A percentile compares a stretch with the other conserved stretches of the same genome.
Evolutionary conservation across 1,284 basidiomycete species (phyloP).

Genomic region (Pisolithus thermaeus): DNA sequence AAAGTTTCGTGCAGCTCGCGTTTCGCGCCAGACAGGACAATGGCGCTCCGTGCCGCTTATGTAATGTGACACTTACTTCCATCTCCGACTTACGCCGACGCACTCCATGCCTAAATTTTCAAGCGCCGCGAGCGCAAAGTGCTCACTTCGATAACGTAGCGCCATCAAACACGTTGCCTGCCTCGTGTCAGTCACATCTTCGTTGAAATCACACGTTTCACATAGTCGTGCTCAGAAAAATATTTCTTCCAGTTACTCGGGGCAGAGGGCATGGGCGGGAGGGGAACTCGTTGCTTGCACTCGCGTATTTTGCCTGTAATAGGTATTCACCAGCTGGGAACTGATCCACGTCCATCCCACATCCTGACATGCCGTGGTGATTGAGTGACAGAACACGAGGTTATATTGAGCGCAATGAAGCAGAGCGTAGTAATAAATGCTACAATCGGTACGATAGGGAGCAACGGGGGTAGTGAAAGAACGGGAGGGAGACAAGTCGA

Average conservation of each 20-base stretch:
- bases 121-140: not conserved
- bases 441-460: not conserved
- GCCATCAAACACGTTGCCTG: slow-evolving; percentile 18
- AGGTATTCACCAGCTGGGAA: too few species aligned
- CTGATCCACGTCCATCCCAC: too few species aligned
- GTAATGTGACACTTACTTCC: not conserved
- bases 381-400: too few species aligned
- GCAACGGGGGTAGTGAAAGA: not conserved
- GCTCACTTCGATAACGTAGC: not conserved
- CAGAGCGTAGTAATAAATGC: not conserved
- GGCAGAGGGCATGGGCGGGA: too few species aligned
- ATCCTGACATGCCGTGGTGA: too few species aligned
- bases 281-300: too few species aligned
- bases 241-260: not conserved
- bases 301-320: too few species aligned
- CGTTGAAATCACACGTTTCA: slow-evolving; percentile 4
- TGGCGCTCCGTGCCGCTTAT: not conserved
- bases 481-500: not conserved
- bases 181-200: slow-evolving; percentile 15
- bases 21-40: not conserved
- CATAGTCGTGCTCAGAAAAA: not conserved
- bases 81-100: not conserved
- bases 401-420: not conserved
- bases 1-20: not conserved
- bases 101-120: not conserved